Evolutionary conservation across 2,329 filamentous ascomycete genomes (phyloP).

Genomic region (Calonectria pseudoturangicola): DNA sequence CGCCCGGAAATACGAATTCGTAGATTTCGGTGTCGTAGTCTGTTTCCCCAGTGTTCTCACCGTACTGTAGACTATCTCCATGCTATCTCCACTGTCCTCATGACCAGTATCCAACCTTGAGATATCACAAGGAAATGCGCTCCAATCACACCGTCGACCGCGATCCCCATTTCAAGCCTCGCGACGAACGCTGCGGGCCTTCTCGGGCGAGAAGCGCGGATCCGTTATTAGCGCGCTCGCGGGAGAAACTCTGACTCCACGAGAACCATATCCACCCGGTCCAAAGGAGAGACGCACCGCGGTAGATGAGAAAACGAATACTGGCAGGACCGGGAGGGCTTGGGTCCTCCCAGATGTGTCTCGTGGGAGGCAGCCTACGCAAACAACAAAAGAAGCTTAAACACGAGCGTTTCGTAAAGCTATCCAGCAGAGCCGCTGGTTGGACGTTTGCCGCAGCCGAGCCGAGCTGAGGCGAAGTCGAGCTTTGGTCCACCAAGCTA

Average conservation of each 20-base stretch:
- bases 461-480: not conserved
- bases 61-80: not conserved
- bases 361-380: not conserved
- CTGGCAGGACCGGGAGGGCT: conserved; percentile 35
- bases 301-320: conserved; percentile 40
- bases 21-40: not conserved
- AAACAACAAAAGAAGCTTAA: too few relatives aligned
- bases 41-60: not conserved
- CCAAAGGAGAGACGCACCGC: conserved; percentile 49
- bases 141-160: conserved; percentile 35
- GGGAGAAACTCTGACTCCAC: conserved; percentile 47
- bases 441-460: not conserved
- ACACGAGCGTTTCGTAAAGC: not conserved
- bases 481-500: conserved; percentile 8
- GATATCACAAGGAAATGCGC: conserved; percentile 28
- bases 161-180: conserved; percentile 32
- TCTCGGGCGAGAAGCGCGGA: conserved; percentile 45
- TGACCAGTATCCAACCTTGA: not conserved
- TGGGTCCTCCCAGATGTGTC: not conserved
- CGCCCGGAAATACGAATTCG: not conserved
- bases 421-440: not conserved
- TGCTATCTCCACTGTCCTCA: not conserved
- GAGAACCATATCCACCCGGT: conserved; percentile 52
- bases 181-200: conserved; percentile 36
- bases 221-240: conserved; percentile 52